Base-by-base conservation (phyloP, 73 alveolate species). In the Paramecium caudatum region DNA sequence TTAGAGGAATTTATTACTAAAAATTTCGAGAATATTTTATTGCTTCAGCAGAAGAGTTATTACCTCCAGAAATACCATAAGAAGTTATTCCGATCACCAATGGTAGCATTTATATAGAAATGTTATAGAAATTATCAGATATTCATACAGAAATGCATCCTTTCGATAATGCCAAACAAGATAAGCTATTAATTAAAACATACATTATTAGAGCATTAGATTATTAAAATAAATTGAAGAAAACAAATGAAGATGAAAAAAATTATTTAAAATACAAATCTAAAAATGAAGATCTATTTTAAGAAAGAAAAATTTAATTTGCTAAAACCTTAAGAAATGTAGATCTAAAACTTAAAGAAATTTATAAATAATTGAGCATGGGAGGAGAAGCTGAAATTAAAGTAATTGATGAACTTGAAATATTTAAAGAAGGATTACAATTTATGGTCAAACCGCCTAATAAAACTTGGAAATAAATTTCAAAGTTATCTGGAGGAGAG, bases 401-500 rank as follows among this genome's bases (percentile, higher is more conserved):
- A 93, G 84, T 95, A 30, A 93, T 91, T 13, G 97, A 95, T 90
- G 61, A 95, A 32, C 63, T 91, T 17, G 98, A 95, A 55, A 97
- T 97, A 5, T 95, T 95, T 88, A 82, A 90, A 34, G 98, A 92
- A 43, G 99, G 99, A 46, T 93, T 97, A 7, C 87, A 94, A 16
- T 96, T 97, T 90, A 91, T 94, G 21, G 99, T 97, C 2, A 82
- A 98, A 55, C 99, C 99, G 5, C 92, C 91, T 34, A 93, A 92
- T 81, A 97, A 97, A 86, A 63, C 98, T 46, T 97, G 99, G 99
- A 97, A 96, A 91, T 91, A 94, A 82, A 97, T 97, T 90, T 90
- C 98, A 0, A 96, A 96, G 70, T 93, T 95, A 34, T 96, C 99
- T 6, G 99, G 99, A 46, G 99, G 99, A 12, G 99, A 97, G 90